Conservation (phyloP, 371 early-diverging fungal species). For the Gilbertella persicaria region DNA sequence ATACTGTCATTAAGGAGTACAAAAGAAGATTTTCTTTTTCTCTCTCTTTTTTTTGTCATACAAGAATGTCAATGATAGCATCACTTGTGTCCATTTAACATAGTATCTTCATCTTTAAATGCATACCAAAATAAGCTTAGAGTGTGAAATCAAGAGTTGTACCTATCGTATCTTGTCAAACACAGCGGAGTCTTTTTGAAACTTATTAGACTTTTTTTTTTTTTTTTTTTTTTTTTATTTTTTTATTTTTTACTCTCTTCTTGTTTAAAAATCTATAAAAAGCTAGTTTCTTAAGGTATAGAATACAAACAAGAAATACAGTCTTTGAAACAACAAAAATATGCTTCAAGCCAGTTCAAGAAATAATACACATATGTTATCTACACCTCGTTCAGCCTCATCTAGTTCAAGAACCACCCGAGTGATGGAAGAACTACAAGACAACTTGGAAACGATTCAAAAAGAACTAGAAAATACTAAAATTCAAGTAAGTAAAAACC, state of each 20-base stretch:
- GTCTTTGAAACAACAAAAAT: no score
- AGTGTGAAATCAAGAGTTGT: neutral
- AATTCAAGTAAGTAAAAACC: conserved; percentile 11
- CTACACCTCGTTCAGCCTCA: conserved; percentile 6
- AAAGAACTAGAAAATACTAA: conserved; percentile 25
- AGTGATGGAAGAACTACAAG: conserved; percentile 26
- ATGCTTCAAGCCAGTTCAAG: conserved; percentile 22
- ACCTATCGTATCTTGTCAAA: no score
- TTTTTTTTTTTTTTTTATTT: conserved; percentile 1
- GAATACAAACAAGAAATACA: no score
- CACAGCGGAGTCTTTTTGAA: no score
- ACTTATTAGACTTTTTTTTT: neutral
- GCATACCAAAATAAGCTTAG: conserved; percentile 1
- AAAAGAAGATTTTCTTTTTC: no score
- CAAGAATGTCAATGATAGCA: no score
- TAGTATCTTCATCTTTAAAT: no score
- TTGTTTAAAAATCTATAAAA: neutral
- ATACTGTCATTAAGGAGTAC: no score
- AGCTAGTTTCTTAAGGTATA: no score
- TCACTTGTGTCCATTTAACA: no score
- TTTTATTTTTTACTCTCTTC: neutral
- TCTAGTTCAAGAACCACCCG: conserved; percentile 24
- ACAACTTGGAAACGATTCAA: conserved; percentile 19
- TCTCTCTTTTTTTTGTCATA: no score
- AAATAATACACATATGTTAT: conserved; percentile 18